Evolutionary conservation across 2,329 filamentous ascomycete species (phyloP).

Genomic region (Fusarium caatingaense): DNA sequence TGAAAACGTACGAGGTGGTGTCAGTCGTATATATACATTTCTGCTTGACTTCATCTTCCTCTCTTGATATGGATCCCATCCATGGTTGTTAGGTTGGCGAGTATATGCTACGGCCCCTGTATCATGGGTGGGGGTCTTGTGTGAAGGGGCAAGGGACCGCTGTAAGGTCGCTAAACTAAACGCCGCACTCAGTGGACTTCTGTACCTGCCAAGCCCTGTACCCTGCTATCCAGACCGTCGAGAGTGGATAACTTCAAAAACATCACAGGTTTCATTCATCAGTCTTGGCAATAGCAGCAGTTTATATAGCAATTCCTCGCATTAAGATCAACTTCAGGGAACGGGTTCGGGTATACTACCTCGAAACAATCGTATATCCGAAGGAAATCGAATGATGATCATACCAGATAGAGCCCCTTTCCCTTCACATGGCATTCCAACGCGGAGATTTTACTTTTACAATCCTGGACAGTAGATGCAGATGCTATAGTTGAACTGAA

Average conservation of each 20-base stretch:
- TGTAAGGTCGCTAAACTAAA: slow-evolving; percentile 7
- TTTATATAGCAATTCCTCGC: background rate
- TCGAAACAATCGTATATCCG: slow-evolving; percentile 24
- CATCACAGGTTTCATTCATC: slow-evolving; percentile 38
- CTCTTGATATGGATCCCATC: background rate
- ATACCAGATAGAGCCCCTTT: background rate
- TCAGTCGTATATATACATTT: slow-evolving; percentile 34
- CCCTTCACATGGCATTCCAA: background rate
- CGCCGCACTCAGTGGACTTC: background rate
- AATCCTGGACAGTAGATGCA: background rate
- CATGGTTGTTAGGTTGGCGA: background rate
- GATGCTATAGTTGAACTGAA: background rate
- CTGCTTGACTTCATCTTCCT: background rate
- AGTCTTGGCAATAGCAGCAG: slow-evolving; percentile 4
- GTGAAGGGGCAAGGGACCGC: slow-evolving; percentile 26
- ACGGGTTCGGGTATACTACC: slow-evolving; percentile 1
- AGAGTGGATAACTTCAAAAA: slow-evolving; percentile 22
- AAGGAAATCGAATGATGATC: slow-evolving; percentile 9
- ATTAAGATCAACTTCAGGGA: slow-evolving; percentile 19
- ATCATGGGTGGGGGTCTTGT: slow-evolving; percentile 36
- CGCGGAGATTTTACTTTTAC: background rate
- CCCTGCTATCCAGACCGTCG: slow-evolving; percentile 9
- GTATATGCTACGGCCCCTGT: slow-evolving; percentile 39
- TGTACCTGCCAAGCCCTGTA: background rate
- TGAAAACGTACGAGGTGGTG: slow-evolving; percentile 1